phyloP scores from a whole-genome alignment of 2,329 filamentous ascomycete genomes.

The Waltergamsia citrina region DNA sequence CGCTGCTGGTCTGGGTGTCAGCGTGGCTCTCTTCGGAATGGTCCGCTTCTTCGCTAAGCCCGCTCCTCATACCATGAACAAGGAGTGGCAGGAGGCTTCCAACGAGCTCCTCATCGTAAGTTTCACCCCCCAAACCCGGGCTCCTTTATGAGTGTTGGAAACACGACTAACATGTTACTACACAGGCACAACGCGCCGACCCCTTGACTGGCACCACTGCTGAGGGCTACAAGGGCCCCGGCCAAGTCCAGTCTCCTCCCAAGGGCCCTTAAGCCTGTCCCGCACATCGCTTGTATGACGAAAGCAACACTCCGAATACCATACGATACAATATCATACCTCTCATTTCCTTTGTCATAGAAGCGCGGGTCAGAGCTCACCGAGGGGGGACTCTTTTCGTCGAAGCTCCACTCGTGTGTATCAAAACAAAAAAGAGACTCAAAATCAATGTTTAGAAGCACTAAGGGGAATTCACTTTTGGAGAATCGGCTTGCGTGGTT shows the following conservation, averaged over 20 bases:
- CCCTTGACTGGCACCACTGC: conserved; percentile 78
- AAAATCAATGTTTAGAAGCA: conserved; percentile 10
- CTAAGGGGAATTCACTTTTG: background rate
- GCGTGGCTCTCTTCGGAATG: conserved; percentile 60
- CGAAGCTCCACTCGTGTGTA: conserved; percentile 1
- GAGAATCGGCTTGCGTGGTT: conserved; percentile 1
- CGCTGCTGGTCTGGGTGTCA: conserved; percentile 54
- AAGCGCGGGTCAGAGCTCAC: conserved; percentile 2
- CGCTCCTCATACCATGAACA: conserved; percentile 79
- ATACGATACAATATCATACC: conserved; percentile 4
- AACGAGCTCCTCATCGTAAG: conserved; percentile 91
- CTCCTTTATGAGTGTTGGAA: conserved; percentile 7
- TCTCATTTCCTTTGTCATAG: conserved; percentile 8
- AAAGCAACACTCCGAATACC: conserved; percentile 2
- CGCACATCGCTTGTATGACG: conserved; percentile 9
- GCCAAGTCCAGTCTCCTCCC: conserved; percentile 65
- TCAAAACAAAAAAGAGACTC: conserved; percentile 14
- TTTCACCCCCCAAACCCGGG: conserved; percentile 8
- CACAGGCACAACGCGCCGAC: conserved; percentile 72
- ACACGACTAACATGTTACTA: background rate
- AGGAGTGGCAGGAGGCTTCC: conserved; percentile 91
- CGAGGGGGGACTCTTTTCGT: background rate
- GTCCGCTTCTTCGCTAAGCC: conserved; percentile 65
- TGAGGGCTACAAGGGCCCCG: conserved; percentile 68
- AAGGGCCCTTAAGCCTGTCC: conserved; percentile 32